Percentiles rank a stretch among this genome's conserved stretches.
These are phyloP conservation scores for Trichoderma gracile DNA, from an alignment of 2,329 filamentous ascomycete genomes.

Conservation along the genomic window DNA sequence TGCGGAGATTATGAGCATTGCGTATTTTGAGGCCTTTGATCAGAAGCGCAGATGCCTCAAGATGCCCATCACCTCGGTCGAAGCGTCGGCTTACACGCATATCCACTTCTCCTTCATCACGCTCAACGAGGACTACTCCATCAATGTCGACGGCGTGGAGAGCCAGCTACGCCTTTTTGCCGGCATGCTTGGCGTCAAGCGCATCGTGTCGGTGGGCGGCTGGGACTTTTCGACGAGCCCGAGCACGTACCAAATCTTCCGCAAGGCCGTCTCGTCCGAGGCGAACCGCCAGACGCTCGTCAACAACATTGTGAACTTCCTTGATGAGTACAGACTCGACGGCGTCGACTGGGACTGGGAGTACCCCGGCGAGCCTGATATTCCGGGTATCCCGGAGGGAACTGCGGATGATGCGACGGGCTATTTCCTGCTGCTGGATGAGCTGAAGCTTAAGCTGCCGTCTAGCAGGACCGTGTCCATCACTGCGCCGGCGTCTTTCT, in stretches of 20 bases:
- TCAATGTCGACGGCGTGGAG: neutral
- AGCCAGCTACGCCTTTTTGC: neutral
- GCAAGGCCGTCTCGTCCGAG: constrained; percentile 26
- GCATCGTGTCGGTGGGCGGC: constrained; percentile 36
- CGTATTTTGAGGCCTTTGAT: constrained; percentile 1
- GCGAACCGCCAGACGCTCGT: constrained; percentile 39
- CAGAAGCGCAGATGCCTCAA: neutral
- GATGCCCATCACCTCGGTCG: neutral
- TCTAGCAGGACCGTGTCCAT: constrained; percentile 36
- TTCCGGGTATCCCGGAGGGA: constrained; percentile 36
- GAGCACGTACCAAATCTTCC: constrained; percentile 28
- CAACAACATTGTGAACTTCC: constrained; percentile 40
- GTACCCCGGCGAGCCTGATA: constrained; percentile 36
- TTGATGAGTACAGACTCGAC: constrained; percentile 39
- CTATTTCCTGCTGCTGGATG: constrained; percentile 29
- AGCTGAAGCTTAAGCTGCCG: constrained; percentile 11
- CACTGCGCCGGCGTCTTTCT: constrained; percentile 38
- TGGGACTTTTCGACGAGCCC: constrained; percentile 32
- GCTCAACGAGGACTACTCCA: neutral
- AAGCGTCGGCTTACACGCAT: neutral
- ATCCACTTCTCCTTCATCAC: neutral
- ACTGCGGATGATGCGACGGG: constrained; percentile 16
- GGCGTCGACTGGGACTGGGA: constrained; percentile 49
- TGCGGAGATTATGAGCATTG: neutral
- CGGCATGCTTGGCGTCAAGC: constrained; percentile 26